Evolutionary conservation across 2,329 filamentous ascomycete genomes (phyloP), one percentile per base, ranked within the genome.

Genomic region (Colletotrichum acutatum): DNA sequence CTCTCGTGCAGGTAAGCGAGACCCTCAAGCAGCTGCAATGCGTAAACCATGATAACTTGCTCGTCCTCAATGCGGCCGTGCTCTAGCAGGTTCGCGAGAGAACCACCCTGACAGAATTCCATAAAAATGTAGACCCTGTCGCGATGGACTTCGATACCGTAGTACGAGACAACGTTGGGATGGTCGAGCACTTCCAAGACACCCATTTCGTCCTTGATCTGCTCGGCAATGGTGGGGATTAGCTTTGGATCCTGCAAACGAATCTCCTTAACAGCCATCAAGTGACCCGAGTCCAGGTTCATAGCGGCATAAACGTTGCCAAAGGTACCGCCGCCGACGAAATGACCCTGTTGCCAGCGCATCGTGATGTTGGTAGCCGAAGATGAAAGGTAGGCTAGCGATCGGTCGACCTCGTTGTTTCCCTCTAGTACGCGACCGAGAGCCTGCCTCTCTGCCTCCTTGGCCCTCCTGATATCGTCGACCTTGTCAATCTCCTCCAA

Each of bases 91-190:
- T 90, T 93, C 54, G 97, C 95, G 61, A 99, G 87, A 19, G 96
- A 98, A 24, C 97, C 97, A 64, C 97, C 96, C 5, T 95, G 97
- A 82, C 97, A 99, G 83, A 97, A 98, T 83, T 99, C 97, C 97
- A 99, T 99, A 82, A 99, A 99, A 77, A 99, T 98, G 83, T 98
- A 99, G n/a, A 99, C 97, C 80, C 98, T 97, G 86, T 99, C 97
- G 75, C 97, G 91, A 83, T 99, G 97, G 3, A 98, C 97, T 82
- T 99, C 97, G 79, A 99, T 98, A 71, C 97, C 97, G 80, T 97
- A 97, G 83, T 99, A 99, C 11, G 95, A 96, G 26, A 99, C 97
- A 74, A 99, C 94, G 80, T 99, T 99, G 26, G 97, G 97, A 80
- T 99, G 97, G 79, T 99, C 95, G 58, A 99, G 89, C 1, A 98